phyloP scores from a whole-genome alignment of 2,329 filamentous ascomycete species.

The Chaetomium globosum region DNA sequence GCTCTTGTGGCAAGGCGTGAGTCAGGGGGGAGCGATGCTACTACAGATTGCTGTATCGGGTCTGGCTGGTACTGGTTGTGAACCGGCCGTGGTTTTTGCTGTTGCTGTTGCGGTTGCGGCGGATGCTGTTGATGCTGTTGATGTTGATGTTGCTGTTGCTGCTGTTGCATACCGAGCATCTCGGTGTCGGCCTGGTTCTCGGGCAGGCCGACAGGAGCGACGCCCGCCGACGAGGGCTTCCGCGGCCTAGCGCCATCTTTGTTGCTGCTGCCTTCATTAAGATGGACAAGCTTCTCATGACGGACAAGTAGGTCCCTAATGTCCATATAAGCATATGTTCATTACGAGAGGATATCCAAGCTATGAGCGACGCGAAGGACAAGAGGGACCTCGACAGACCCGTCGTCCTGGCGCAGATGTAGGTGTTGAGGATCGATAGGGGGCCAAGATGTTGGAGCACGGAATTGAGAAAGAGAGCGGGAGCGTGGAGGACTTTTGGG shows the following conservation, averaged over 20 bases:
- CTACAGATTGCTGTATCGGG: slow-evolving; percentile 44
- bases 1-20: slow-evolving; percentile 51
- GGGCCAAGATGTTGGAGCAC: background rate
- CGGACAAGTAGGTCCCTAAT: slow-evolving; percentile 65
- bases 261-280: slow-evolving; percentile 56
- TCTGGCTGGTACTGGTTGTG: slow-evolving; percentile 49
- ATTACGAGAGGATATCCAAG: slow-evolving; percentile 18
- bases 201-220: slow-evolving; percentile 47
- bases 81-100: slow-evolving; percentile 32
- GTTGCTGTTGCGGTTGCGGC: slow-evolving; percentile 44
- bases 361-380: slow-evolving; percentile 1
- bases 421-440: background rate
- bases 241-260: slow-evolving; percentile 56
- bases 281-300: slow-evolving; percentile 66
- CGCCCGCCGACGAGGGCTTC: slow-evolving; percentile 55
- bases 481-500: background rate
- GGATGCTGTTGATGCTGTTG: slow-evolving; percentile 42
- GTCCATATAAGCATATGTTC: slow-evolving; percentile 59
- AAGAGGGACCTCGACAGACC: background rate
- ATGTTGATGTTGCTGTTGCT: slow-evolving; percentile 37
- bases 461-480: background rate
- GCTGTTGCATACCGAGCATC: slow-evolving; percentile 50
- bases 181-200: slow-evolving; percentile 53
- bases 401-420: background rate
- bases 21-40: slow-evolving; percentile 50